Conservation (phyloP, 2,329 filamentous ascomycete genomes). For the Stagonosporopsis vannaccii region DNA sequence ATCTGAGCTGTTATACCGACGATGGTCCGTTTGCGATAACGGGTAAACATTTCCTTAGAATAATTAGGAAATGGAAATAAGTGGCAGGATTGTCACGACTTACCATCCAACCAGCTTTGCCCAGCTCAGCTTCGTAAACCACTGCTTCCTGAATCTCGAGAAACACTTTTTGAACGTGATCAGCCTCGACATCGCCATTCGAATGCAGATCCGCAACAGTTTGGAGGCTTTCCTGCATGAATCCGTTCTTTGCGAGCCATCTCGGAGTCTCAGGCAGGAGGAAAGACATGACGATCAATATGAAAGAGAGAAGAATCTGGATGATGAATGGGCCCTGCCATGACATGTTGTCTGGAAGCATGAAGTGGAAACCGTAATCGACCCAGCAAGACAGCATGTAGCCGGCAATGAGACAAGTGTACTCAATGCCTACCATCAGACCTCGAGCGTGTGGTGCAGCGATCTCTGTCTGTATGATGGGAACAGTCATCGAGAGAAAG, state of each 20-base stretch:
- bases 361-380: slow-evolving; percentile 50
- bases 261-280: slow-evolving; percentile 51
- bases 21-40: slow-evolving; percentile 53
- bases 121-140: slow-evolving; percentile 46
- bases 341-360: slow-evolving; percentile 43
- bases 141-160: slow-evolving; percentile 51
- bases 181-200: slow-evolving; percentile 44
- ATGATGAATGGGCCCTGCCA: slow-evolving; percentile 46
- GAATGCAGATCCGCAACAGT: slow-evolving; percentile 53
- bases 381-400: slow-evolving; percentile 53
- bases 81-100: background rate
- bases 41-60: slow-evolving; percentile 52
- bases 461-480: slow-evolving; percentile 50
- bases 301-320: slow-evolving; percentile 44
- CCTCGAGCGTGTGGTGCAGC: slow-evolving; percentile 48
- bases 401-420: slow-evolving; percentile 48
- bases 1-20: slow-evolving; percentile 53
- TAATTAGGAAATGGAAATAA: background rate
- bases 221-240: slow-evolving; percentile 50
- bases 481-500: slow-evolving; percentile 48
- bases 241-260: slow-evolving; percentile 53
- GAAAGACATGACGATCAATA: slow-evolving; percentile 47
- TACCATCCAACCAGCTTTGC: slow-evolving; percentile 45
- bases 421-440: slow-evolving; percentile 52
- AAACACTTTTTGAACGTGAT: slow-evolving; percentile 48